Evolutionary conservation across 768 basidiomycete species (phyloP), one percentile per base, ranked within the genome.

Genomic region (Punctularia strigosozonata): DNA sequence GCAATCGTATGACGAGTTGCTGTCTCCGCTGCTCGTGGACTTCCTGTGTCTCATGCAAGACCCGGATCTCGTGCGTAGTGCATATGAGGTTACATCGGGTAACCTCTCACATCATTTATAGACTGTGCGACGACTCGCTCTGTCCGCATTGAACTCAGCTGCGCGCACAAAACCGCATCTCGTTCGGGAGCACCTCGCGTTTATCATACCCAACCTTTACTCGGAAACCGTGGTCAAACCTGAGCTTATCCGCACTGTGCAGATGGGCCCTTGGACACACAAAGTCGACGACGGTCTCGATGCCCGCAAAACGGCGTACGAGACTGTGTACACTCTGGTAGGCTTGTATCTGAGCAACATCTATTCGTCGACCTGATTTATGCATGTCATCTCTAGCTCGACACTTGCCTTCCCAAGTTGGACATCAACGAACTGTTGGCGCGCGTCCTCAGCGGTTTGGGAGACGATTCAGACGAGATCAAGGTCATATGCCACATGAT

Each of bases 241-340:
- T 2, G 70, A 79, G 2, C 75, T 91, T 42, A 80, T 94, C 52
- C 77, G 85, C 22, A 87, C 84, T 1, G 90, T 95, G 10, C 87
- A 90, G 53, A 95, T 95, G 91, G 90, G 91, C 17, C 90, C 91
- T 2, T 95, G 90, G 90, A 86, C 82, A 20, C 89, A 94, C 61
- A 90, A 86, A 55, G 88, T 95, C 38, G 95, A 99, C 50, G 92
- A 98, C 46, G 95, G 95, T 35, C 68, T 98, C 28, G 94, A 98
- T 46, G 80, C 91, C 17, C 78, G 95, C 42, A 98, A 97, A 69
- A 92, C 88, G 0, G 94, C 95, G 2, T 98, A 87, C 59, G 95
- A 99, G 60, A 90, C 91, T 1, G 87, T 97, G 68, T 92, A 95
- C 55, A 95, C 91, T 15, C 60, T 98, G 48, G 89, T 91, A 49